Base-by-base conservation (phyloP, 352 stramenopile genomes). In the Aphanomyces stellatus region DNA sequence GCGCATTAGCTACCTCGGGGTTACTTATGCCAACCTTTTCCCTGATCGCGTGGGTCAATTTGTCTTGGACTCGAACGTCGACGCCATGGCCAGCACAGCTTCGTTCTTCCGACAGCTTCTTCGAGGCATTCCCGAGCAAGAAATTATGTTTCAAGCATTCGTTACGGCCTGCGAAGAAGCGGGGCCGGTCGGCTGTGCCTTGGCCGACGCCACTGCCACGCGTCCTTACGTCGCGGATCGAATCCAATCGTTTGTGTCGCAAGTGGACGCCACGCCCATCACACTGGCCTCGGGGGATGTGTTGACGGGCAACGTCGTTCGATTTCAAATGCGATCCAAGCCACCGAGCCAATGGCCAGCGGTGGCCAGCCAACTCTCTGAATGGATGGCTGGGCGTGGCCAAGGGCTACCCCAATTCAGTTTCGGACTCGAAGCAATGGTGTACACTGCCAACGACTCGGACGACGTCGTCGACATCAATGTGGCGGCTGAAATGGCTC, bases 21-120 rank as follows among this genome's bases (percentile, higher is more conserved):
- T 42, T 10, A 65, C 35, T 7, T 65, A 65, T 6, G 59, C 41
- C 59, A 65, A 56, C 41, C 57, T 65, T 33, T 65, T 65, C 31
- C 59, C 59, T 7, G 11, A 65, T 25, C 35, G 40, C 3, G 59
- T 65, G 2, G 59, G 59, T 22, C 59, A 35, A 22, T 13, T 65
- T 13, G 31, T 65, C 10, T 56, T 65, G 10, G 59, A 65, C 33
- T 65, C 59, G 27, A n/a, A 33, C 13, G n/a, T 65, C 10, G 59
- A 65, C 19, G 24, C 59, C 15, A 19, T 22, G 24, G 17, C 41
- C 22, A 56, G 56, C 59, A 35, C 28, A 2, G 59, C 34, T 2
- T 28, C 59, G 17, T 25, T 24, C 1, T 19, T 35, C 7, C 3
- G 27, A 0, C 33, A 56, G 7, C 17, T 53, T 3, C 22, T 19